Conservation (phyloP, 2,329 filamentous ascomycete genomes). For the Aspergillus costaricaensis region DNA sequence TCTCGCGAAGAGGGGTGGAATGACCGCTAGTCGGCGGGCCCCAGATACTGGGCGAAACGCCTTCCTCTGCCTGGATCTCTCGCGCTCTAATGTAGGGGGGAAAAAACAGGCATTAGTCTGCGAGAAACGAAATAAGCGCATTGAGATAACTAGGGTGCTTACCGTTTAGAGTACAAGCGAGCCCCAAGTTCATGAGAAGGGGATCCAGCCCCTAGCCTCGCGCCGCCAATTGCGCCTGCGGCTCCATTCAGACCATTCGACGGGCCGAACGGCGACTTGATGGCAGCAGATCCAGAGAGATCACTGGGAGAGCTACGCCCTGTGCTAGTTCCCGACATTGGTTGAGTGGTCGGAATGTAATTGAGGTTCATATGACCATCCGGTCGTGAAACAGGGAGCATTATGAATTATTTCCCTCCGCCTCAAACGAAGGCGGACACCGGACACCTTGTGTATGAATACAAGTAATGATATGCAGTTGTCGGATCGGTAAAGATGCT, state of each 20-base stretch:
- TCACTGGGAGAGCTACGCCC: slow-evolving; percentile 80
- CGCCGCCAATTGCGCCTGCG: slow-evolving; percentile 54
- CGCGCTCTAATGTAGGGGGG: slow-evolving; percentile 64
- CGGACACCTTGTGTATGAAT: slow-evolving; percentile 5
- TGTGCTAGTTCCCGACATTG: slow-evolving; percentile 76
- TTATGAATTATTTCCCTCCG: slow-evolving; percentile 72
- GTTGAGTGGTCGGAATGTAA: slow-evolving; percentile 69
- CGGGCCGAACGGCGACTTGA: slow-evolving; percentile 73
- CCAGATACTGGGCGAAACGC: slow-evolving; percentile 78
- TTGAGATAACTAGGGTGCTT: slow-evolving; percentile 43
- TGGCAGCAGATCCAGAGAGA: slow-evolving; percentile 60
- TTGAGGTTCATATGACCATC: slow-evolving; percentile 82
- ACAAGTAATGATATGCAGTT: slow-evolving; percentile 5
- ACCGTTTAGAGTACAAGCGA: slow-evolving; percentile 90
- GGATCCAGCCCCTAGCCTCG: slow-evolving; percentile 86
- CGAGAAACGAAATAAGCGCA: not conserved
- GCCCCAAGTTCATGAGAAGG: slow-evolving; percentile 88
- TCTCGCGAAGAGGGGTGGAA: slow-evolving; percentile 93
- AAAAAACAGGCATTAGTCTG: slow-evolving; percentile 14
- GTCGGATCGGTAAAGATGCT: slow-evolving; percentile 16
- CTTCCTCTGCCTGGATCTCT: slow-evolving; percentile 97
- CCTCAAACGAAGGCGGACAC: slow-evolving; percentile 21
- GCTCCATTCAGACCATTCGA: slow-evolving; percentile 61
- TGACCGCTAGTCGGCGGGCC: slow-evolving; percentile 95
- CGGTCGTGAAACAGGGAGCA: slow-evolving; percentile 78